A percentile compares a stretch with the other conserved stretches of the same genome.
Conservation (phyloP, 805 yeast species). For the Blastobotrys robertii region DNA sequence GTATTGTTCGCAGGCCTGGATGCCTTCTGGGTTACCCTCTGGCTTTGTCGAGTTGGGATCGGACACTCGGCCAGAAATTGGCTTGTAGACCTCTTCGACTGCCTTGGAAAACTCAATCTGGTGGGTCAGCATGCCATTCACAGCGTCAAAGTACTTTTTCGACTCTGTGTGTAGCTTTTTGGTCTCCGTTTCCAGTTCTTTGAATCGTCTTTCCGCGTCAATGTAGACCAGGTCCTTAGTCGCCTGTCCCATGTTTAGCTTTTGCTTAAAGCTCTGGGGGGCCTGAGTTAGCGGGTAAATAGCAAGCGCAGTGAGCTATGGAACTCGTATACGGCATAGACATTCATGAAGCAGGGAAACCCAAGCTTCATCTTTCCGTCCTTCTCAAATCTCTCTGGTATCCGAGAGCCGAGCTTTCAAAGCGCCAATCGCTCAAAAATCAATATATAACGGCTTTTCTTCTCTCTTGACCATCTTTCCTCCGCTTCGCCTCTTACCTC, state of each 20-base stretch:
- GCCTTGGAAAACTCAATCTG: constrained; percentile 94
- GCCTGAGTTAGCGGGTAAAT: constrained; percentile 33
- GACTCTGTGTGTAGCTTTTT: constrained; percentile 85
- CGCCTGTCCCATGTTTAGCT: constrained; percentile 58
- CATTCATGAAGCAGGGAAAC: neutral
- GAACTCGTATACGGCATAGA: neutral
- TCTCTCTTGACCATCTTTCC: neutral
- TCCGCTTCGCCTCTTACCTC: neutral
- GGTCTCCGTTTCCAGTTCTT: constrained; percentile 82
- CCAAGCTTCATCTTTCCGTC: neutral
- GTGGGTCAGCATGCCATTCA: constrained; percentile 85
- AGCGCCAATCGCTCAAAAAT: no score
- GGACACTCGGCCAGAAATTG: constrained; percentile 83
- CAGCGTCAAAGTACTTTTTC: constrained; percentile 81
- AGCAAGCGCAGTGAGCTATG: constrained; percentile 11
- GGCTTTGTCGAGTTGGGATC: constrained; percentile 81
- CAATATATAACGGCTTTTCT: no score
- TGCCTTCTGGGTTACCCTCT: constrained; percentile 95
- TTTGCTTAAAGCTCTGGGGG: constrained; percentile 85
- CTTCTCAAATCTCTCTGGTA: neutral
- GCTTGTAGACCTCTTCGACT: constrained; percentile 92
- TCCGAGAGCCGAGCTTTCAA: no score
- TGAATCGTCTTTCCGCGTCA: constrained; percentile 95
- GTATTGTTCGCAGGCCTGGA: constrained; percentile 87
- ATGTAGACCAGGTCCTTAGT: constrained; percentile 82